Evolutionary conservation across 306 rosid genomes (phyloP).

Genomic region (Trifolium subterraneum): DNA sequence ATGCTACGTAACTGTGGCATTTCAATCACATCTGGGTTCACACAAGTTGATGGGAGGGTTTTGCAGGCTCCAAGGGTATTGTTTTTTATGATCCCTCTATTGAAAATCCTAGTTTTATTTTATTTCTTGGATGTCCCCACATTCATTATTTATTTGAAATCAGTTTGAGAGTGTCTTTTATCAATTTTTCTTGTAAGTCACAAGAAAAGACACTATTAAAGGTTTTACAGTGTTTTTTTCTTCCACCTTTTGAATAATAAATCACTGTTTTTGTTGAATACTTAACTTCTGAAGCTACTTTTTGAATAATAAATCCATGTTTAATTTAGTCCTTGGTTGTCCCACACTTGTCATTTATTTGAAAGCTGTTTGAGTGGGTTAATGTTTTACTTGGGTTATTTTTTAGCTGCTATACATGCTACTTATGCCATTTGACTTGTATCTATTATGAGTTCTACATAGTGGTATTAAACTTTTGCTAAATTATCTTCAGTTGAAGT

Average conservation of each 20-base stretch:
- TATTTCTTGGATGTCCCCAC: neutral
- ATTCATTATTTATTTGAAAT: too few relatives aligned
- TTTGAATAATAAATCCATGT: too few relatives aligned
- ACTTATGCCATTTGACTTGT: neutral
- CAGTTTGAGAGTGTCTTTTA: too few relatives aligned
- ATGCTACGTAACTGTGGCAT: slow-evolving; percentile 77
- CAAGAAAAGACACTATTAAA: too few relatives aligned
- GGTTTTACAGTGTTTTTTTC: too few relatives aligned
- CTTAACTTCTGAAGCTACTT: too few relatives aligned
- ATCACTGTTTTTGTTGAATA: neutral
- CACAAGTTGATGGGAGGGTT: slow-evolving; percentile 89
- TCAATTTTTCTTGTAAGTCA: too few relatives aligned
- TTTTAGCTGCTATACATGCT: too few relatives aligned
- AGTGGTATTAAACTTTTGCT: neutral
- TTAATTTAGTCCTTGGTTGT: too few relatives aligned
- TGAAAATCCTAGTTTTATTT: neutral
- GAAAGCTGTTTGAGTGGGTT: too few relatives aligned
- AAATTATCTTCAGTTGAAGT: slow-evolving; percentile 60
- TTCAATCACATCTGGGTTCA: slow-evolving; percentile 53
- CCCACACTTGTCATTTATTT: too few relatives aligned
- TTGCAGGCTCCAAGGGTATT: slow-evolving; percentile 86
- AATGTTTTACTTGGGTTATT: too few relatives aligned
- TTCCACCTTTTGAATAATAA: neutral
- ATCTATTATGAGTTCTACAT: neutral
- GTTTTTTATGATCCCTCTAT: neutral